A percentile compares a stretch with the other conserved stretches of the same genome.
Conservation (phyloP, 2,329 filamentous ascomycete species). For the Xylaria sp. region DNA sequence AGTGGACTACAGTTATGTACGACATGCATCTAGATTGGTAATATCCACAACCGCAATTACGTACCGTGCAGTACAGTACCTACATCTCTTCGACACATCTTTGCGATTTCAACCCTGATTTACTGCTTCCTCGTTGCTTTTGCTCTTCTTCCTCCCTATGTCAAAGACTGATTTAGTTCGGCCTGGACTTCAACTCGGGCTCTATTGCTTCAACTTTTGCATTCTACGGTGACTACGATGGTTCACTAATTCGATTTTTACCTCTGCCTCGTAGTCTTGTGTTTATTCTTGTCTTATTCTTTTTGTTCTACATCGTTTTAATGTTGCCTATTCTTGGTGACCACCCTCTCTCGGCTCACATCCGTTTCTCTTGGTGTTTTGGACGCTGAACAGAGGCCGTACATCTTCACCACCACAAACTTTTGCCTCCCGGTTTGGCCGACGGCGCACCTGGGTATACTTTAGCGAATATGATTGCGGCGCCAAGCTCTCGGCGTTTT, state of each 20-base stretch:
- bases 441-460: neutral
- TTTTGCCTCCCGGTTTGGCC: neutral
- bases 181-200: conserved; percentile 1
- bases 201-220: conserved; percentile 20
- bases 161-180: conserved; percentile 1
- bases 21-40: conserved; percentile 6
- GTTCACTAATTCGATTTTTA: conserved; percentile 14
- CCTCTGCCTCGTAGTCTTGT: neutral
- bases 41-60: conserved; percentile 1
- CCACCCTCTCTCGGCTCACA: conserved; percentile 9
- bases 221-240: conserved; percentile 21
- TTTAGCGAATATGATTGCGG: conserved; percentile 44
- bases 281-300: conserved; percentile 25
- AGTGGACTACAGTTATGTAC: neutral
- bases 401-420: neutral
- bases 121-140: neutral
- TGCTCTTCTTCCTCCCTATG: neutral
- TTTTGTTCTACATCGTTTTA: conserved; percentile 26
- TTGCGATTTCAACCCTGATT: neutral
- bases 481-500: conserved; percentile 47
- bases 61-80: conserved; percentile 2
- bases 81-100: conserved; percentile 1
- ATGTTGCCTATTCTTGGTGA: conserved; percentile 28
- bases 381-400: neutral
- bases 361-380: conserved; percentile 13